A percentile compares a stretch with the other conserved stretches of the same genome.
phyloP scores from a whole-genome alignment of 2,329 filamentous ascomycete genomes.

The Pyrenochaeta sp. region DNA sequence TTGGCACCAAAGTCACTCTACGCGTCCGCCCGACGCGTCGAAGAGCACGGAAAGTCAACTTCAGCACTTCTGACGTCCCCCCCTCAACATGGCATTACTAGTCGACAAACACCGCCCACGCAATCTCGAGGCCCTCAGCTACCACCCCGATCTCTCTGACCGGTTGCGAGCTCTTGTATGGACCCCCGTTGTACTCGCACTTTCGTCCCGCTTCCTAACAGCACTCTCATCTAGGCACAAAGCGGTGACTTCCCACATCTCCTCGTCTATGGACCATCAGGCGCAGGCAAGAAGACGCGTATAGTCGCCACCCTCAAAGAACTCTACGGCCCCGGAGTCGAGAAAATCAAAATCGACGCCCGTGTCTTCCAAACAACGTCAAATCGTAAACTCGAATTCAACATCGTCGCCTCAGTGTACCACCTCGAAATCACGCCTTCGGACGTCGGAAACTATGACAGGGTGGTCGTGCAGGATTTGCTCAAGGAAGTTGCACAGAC shows the following conservation, averaged over 20 bases:
- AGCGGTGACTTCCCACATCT: constrained; percentile 98
- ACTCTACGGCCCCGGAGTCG: constrained; percentile 93
- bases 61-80: constrained; percentile 6
- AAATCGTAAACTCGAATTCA: constrained; percentile 99
- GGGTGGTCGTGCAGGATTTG: constrained; percentile 93
- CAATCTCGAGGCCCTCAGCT: constrained; percentile 79
- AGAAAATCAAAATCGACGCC: constrained; percentile 99
- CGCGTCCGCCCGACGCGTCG: constrained; percentile 35
- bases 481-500: constrained; percentile 98
- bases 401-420: constrained; percentile 96
- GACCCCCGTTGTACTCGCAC: constrained; percentile 2
- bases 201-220: constrained; percentile 6
- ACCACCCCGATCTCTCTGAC: constrained; percentile 87
- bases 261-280: constrained; percentile 94
- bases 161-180: constrained; percentile 84
- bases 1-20: constrained; percentile 43
- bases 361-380: constrained; percentile 94
- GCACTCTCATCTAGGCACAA: constrained; percentile 70
- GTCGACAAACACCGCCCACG: constrained; percentile 74
- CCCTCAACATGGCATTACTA: constrained; percentile 64
- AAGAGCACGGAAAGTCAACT: too few species aligned
- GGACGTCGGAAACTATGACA: constrained; percentile 94
- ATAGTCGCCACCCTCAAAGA: constrained; percentile 96
- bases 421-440: constrained; percentile 98
- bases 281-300: constrained; percentile 96